phyloP scores from a whole-genome alignment of 495 filamentous ascomycete genomes.

The Alectoria sarmentosa region DNA sequence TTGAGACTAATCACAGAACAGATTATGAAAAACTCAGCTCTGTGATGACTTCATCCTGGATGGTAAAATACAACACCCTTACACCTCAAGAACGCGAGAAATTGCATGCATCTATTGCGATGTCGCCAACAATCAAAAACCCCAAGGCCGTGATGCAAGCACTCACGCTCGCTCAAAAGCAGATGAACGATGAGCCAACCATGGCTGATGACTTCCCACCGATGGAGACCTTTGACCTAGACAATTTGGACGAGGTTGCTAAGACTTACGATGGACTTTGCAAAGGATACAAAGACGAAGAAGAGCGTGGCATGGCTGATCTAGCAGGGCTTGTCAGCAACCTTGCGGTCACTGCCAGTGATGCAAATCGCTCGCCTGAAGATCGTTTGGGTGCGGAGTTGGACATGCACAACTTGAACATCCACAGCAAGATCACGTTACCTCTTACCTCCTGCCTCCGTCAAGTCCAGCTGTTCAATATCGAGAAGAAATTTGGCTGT shows the following conservation, averaged over 20 bases:
- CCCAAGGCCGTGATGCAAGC: neutral
- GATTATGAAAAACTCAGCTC: neutral
- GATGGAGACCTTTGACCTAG: neutral
- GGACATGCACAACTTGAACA: neutral
- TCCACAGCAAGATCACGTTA: neutral
- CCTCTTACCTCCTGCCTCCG: neutral
- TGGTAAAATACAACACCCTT: neutral
- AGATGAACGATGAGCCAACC: neutral
- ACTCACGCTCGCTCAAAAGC: neutral
- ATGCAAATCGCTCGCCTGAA: neutral
- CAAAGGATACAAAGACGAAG: neutral
- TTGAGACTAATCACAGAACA: neutral
- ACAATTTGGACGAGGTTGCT: neutral
- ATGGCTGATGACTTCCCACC: neutral
- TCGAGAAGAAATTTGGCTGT: conserved; percentile 5
- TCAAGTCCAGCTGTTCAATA: neutral
- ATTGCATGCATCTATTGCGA: no score
- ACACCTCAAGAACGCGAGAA: neutral
- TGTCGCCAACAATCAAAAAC: neutral
- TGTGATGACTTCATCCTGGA: no score
- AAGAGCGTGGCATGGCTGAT: neutral
- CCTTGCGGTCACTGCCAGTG: neutral
- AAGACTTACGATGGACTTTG: neutral
- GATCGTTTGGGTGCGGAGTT: neutral
- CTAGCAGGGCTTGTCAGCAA: neutral